Conservation (phyloP, 345 rosid species). For the Melaleuca alternifolia region DNA sequence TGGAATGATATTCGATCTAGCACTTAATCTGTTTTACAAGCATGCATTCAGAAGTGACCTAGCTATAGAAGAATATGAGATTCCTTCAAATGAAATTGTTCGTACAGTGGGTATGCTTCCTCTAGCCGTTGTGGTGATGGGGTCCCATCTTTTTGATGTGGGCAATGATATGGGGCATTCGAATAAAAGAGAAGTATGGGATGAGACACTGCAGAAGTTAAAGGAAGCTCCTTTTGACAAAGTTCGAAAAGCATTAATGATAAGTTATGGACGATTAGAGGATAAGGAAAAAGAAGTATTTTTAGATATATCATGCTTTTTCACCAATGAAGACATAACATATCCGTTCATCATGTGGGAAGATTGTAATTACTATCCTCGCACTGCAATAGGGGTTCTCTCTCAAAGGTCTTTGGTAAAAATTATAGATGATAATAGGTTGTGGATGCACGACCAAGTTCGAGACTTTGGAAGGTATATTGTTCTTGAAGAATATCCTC, state of each 20-base stretch:
- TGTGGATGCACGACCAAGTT: not conserved
- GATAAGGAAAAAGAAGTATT: not conserved
- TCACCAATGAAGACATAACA: not conserved
- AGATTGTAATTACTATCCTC: not conserved
- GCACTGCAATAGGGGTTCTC: not conserved
- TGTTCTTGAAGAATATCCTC: not conserved
- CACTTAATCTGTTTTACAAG: not conserved
- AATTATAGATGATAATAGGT: not conserved
- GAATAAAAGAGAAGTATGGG: not conserved
- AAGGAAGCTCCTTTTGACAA: not conserved
- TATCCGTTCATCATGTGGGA: not conserved
- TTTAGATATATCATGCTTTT: not conserved
- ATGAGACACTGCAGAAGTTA: fast-evolving
- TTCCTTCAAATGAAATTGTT: not conserved
- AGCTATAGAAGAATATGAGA: fast-evolving
- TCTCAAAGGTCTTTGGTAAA: not conserved
- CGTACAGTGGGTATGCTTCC: not conserved
- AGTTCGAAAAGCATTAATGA: fast-evolving
- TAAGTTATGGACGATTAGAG: not conserved
- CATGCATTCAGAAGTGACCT: not conserved
- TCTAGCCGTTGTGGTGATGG: not conserved
- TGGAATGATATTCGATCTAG: not conserved
- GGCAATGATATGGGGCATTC: fast-evolving
- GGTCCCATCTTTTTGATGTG: not conserved
- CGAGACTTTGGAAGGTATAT: not conserved